Base-by-base conservation (phyloP, 495 filamentous ascomycete species). In the Penicillium nucicola region DNA sequence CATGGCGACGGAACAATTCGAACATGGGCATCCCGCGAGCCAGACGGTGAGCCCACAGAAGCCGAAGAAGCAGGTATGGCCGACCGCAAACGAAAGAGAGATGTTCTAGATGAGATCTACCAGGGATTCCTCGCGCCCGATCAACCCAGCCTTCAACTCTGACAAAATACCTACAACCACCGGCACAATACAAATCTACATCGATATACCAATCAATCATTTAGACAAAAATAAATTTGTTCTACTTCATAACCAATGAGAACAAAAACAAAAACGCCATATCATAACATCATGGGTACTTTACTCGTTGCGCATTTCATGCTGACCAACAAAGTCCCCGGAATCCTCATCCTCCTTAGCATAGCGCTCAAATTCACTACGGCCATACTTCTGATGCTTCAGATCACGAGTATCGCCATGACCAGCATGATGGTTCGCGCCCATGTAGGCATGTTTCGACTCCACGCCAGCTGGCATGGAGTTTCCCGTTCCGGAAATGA, bases 1-100 rank as follows among this genome's bases (percentile, higher is more conserved):
- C 77, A 79, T 47, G 77, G 77, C 0, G 75, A 81, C 50, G 77
- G 77, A 4, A 72, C 73, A 0, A 76, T 81, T 36, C 67, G 72
- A 15, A 56, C 65, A 8, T 81, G 85, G 65, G 78, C 74, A 8
- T 84, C 83, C 11, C 71, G 68, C 43, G 80, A 75, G 52, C 69
- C 77, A 11, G 81, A 84, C 37, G 79, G 80, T 12, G 72, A 75
- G 8, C 75, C 77, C 5, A 68, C 75, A 22, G 72, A 76, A 14
- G 65, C 65, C 17, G 68, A 77, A 48, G 64, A 76, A 46, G 57
- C 58, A 13, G 68, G 65, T 23, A 50, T 64, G 14, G 60, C 67
- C 1, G 62, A 68, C 48, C 70, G 77, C 25, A 82, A 79, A 45
- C 74, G 73, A 35, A 81, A 75, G 62, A 69, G 76, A 47, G 68